Base-by-base conservation (phyloP, 805 yeast species). In the Yarrowia osloensis region DNA sequence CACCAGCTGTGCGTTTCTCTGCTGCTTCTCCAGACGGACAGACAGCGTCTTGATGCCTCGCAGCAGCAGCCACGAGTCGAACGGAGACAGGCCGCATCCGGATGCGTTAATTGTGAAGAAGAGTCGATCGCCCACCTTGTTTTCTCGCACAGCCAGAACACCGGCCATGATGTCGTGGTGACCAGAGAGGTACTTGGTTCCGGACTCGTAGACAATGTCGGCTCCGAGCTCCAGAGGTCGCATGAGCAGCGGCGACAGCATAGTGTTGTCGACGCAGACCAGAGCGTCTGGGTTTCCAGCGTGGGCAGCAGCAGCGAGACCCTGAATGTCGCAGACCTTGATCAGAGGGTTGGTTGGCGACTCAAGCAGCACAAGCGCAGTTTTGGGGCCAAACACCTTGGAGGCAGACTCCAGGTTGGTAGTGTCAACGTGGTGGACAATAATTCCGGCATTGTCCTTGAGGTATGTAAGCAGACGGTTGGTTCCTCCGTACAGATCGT, bases 161-260 rank as follows among this genome's bases (percentile, higher is more conserved):
- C 98, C 98, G 26, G 97, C 97, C 98, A 93, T 93, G 73, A 93
- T 85, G 76, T 94, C 98, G 77, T 93, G 98, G 76, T 93, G 98
- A 8, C 97, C 97, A 73, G 92, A 89, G 71, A 93, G 81, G 75
- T 90, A 93, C 78, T 93, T 93, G 49, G 98, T 93, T 17, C 96
- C 98, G 13, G 94, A 87, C 76, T 93, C 98, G 76, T 93, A 94
- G 67, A 90, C 97, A 67, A 93, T 90, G 75, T 93, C 98, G 42
- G 87, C 94, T 9, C 95, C 96, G 71, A 89, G 84, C 71, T 90
- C 91, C 70, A 93, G 81, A 4, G 98, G 98, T 26, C 88, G 83
- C 87, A 90, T 87, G 73, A 88, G 82, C 69, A 93, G 77, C 13
- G 98, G 98, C 31, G 97, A 88, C 96, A 93, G 89, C 98, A 93